Conservation (phyloP, 306 rosid genomes). For the Pueraria montana region DNA sequence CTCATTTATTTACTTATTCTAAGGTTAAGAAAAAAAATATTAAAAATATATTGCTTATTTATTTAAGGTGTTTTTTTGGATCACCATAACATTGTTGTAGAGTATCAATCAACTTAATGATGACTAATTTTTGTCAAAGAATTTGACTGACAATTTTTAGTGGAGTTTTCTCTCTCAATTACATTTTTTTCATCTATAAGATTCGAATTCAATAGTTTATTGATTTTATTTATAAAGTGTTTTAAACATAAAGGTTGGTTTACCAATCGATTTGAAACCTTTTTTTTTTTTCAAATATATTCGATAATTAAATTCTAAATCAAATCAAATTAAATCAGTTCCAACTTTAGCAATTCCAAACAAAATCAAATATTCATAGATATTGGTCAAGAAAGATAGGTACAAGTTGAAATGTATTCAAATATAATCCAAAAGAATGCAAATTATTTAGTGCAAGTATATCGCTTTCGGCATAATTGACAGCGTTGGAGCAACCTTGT, state of each 20-base stretch:
- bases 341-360: not conserved
- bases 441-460: conserved; percentile 25
- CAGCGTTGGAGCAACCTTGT: conserved; percentile 53
- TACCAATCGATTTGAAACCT: not conserved
- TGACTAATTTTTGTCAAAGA: too few species aligned
- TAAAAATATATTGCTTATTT: too few species aligned
- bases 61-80: too few species aligned
- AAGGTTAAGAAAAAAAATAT: too few species aligned
- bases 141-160: too few species aligned
- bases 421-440: not conserved
- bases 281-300: not conserved
- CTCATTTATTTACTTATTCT: conserved; percentile 10
- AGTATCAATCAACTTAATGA: too few species aligned
- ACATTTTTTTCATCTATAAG: too few species aligned
- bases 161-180: too few species aligned
- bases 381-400: conserved; percentile 36
- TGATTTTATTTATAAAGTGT: not conserved
- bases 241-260: not conserved
- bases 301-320: not conserved
- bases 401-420: conserved; percentile 36
- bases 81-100: too few species aligned
- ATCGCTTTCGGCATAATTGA: conserved; percentile 65
- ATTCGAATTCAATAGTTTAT: too few species aligned
- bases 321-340: not conserved
- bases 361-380: not conserved